phyloP scores from a whole-genome alignment of 345 rosid species.

The Eucalyptus lansdowneana region DNA sequence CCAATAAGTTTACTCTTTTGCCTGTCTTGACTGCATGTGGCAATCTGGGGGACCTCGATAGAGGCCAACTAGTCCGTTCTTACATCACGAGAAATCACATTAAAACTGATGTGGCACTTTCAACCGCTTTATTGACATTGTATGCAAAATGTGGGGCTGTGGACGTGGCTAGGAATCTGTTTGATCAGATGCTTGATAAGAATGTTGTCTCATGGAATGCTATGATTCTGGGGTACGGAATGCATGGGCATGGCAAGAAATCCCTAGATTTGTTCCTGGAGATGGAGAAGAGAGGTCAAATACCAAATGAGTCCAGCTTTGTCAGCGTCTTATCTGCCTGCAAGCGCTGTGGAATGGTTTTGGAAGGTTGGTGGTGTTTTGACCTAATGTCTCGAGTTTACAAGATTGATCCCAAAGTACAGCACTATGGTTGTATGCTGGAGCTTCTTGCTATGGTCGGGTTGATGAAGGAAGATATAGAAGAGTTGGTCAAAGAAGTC shows the following conservation, averaged over 20 bases:
- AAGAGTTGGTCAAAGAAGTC: slow-evolving; percentile 10
- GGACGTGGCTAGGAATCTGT: slow-evolving; percentile 8
- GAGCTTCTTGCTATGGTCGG: slow-evolving; percentile 41
- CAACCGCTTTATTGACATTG: slow-evolving; percentile 49
- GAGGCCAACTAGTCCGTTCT: slow-evolving; percentile 36
- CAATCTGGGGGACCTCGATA: slow-evolving; percentile 24
- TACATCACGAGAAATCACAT: slow-evolving; percentile 16
- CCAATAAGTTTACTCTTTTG: slow-evolving; percentile 40
- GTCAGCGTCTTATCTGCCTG: slow-evolving; percentile 48
- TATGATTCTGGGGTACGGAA: slow-evolving; percentile 23
- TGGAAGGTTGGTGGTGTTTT: slow-evolving; percentile 67
- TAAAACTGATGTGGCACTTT: slow-evolving; percentile 32
- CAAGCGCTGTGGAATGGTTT: slow-evolving; percentile 29
- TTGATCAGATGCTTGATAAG: slow-evolving; percentile 13
- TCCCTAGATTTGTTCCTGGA: slow-evolving; percentile 32
- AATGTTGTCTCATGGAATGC: slow-evolving; percentile 19
- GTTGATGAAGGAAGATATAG: slow-evolving; percentile 19
- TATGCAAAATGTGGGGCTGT: slow-evolving; percentile 18
- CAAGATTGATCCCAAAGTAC: slow-evolving; percentile 28
- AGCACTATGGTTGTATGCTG: slow-evolving; percentile 54
- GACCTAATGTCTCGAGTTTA: slow-evolving; percentile 41
- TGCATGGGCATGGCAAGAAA: slow-evolving; percentile 31
- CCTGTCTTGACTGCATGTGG: slow-evolving; percentile 54
- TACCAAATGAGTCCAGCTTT: slow-evolving; percentile 38
- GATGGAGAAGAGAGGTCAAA: slow-evolving; percentile 34